Percentiles rank a stretch among this genome's conserved stretches.
Conservation (phyloP, 2,329 filamentous ascomycete genomes). For the Botrytis elliptica region DNA sequence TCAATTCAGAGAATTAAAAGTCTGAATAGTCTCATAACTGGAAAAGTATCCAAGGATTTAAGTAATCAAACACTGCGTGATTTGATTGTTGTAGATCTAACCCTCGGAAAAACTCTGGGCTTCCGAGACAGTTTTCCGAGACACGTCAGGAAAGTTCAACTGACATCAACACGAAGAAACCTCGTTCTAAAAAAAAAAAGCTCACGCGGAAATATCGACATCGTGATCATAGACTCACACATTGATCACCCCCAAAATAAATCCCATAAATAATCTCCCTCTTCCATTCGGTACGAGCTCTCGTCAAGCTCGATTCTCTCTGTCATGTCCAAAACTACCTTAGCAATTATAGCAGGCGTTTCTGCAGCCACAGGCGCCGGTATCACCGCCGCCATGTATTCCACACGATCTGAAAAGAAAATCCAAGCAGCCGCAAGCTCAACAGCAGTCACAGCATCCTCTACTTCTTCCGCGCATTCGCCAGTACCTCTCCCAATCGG, state of each 20-base stretch:
- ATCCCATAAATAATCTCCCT: constrained; percentile 15
- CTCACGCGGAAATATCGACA: constrained; percentile 21
- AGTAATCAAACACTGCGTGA: background rate
- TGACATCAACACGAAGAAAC: constrained; percentile 20
- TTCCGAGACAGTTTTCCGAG: constrained; percentile 10
- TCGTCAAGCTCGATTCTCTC: constrained; percentile 12
- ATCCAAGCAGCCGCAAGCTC: constrained; percentile 37
- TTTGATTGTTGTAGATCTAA: background rate
- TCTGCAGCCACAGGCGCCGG: constrained; percentile 76
- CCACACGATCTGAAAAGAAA: constrained; percentile 53
- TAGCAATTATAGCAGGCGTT: constrained; percentile 73
- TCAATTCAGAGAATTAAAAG: too few species aligned
- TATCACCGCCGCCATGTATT: constrained; percentile 66
- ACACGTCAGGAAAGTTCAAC: constrained; percentile 13
- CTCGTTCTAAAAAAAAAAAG: constrained; percentile 17
- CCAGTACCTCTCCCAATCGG: constrained; percentile 35
- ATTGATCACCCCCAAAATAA: background rate
- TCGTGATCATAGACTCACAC: constrained; percentile 20
- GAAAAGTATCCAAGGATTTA: too few species aligned
- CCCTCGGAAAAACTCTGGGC: constrained; percentile 5
- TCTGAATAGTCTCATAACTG: too few species aligned
- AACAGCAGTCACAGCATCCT: constrained; percentile 29
- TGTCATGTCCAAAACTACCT: constrained; percentile 73
- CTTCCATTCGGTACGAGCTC: constrained; percentile 16
- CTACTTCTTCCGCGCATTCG: constrained; percentile 33